A percentile compares a stretch with the other conserved stretches of the same genome.
Evolutionary conservation across 2,329 filamentous ascomycete genomes (phyloP).

Genomic region (Ceratocystis alfenasii): DNA sequence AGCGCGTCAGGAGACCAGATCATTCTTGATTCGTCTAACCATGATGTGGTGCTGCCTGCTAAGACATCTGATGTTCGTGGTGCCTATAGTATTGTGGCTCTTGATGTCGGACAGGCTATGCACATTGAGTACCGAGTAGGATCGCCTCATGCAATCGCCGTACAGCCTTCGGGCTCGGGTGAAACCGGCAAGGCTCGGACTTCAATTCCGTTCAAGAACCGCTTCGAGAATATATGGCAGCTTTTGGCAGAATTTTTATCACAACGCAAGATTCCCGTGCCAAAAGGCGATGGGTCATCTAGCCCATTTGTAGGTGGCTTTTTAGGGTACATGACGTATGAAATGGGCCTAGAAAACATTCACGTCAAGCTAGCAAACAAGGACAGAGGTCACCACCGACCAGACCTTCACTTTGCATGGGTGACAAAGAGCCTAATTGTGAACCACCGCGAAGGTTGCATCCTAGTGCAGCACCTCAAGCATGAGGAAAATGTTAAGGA

Average conservation of each 20-base stretch:
- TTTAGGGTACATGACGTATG: constrained; percentile 75
- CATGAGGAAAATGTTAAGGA: constrained; percentile 25
- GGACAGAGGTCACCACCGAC: constrained; percentile 35
- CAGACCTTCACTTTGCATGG: constrained; percentile 67
- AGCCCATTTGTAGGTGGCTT: constrained; percentile 66
- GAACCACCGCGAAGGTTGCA: constrained; percentile 51
- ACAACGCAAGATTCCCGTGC: constrained; percentile 25
- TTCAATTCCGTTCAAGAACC: constrained; percentile 26
- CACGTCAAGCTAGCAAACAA: constrained; percentile 31
- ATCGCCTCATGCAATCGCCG: constrained; percentile 30
- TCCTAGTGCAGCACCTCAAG: constrained; percentile 57
- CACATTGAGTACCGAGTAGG: constrained; percentile 47
- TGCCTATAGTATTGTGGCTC: constrained; percentile 61
- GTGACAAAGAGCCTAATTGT: constrained; percentile 65
- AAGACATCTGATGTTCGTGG: constrained; percentile 41
- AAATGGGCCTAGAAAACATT: constrained; percentile 59
- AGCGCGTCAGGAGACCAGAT: constrained; percentile 35
- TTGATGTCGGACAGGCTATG: constrained; percentile 46
- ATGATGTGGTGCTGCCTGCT: constrained; percentile 31
- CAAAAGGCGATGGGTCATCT: constrained; percentile 23
- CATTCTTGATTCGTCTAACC: constrained; percentile 46
- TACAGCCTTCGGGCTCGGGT: neutral
- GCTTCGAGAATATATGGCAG: constrained; percentile 36
- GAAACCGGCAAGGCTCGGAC: constrained; percentile 22
- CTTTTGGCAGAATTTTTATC: constrained; percentile 38